A percentile compares a stretch with the other conserved stretches of the same genome.
These are phyloP conservation scores for Populus hybrid DNA, from an alignment of 441 rosid species.

Conservation along the genomic window DNA sequence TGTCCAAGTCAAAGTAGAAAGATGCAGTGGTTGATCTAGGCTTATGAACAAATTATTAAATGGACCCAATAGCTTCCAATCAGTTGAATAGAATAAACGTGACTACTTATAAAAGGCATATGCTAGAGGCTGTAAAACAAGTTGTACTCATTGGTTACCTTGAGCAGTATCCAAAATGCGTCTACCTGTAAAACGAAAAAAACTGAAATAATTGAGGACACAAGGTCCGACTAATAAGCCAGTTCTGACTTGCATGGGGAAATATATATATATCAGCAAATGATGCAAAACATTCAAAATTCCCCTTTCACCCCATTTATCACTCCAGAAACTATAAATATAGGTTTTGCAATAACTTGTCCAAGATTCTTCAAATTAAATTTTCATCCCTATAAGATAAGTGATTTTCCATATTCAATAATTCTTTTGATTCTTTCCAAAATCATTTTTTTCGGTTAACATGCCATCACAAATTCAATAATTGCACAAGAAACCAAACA, in stretches of 20 bases:
- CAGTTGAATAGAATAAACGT: not conserved
- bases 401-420: not conserved
- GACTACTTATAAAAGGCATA: not conserved
- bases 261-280: not conserved
- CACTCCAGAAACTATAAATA: not conserved
- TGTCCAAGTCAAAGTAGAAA: not conserved
- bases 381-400: not conserved
- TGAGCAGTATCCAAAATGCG: conserved; percentile 3
- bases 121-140: not conserved
- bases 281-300: not conserved
- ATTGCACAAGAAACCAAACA: not conserved
- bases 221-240: not conserved
- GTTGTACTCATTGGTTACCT: conserved; percentile 1
- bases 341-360: not conserved
- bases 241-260: not conserved
- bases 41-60: not conserved
- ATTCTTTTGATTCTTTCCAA: not conserved
- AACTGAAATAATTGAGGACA: not conserved
- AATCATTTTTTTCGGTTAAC: not conserved
- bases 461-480: not conserved
- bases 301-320: not conserved
- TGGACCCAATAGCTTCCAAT: not conserved
- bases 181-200: conserved; percentile 7
- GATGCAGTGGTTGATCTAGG: not conserved
- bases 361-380: not conserved